phyloP scores from a whole-genome alignment of 305 asterid species.

The Fraxinus nigra region DNA sequence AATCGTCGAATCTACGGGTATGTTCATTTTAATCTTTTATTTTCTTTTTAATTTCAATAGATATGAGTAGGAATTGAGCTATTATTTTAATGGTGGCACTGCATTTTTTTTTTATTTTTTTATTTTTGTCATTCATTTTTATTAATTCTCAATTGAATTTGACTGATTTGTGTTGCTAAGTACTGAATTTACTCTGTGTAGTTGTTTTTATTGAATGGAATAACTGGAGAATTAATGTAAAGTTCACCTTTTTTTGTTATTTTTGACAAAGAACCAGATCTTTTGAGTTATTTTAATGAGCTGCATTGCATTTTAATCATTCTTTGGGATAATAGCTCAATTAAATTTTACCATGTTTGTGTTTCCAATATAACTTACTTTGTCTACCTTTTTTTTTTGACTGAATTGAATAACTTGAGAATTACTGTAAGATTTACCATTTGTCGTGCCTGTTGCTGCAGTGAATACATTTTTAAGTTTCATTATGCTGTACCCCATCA shows the following conservation, averaged over 20 bases:
- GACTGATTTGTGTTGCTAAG: neutral
- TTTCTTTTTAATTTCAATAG: neutral
- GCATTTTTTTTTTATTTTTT: neutral
- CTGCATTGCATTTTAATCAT: neutral
- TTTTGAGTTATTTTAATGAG: neutral
- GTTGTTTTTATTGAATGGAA: neutral
- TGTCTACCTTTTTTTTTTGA: neutral
- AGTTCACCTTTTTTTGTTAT: neutral
- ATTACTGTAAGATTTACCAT: neutral
- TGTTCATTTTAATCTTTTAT: neutral
- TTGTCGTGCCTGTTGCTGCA: neutral
- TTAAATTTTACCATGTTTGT: neutral
- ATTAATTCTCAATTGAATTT: neutral
- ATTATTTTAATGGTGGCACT: neutral
- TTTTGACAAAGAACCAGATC: neutral
- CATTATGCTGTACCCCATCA: neutral
- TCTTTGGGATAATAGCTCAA: neutral
- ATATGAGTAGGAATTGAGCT: neutral
- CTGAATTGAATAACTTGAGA: neutral
- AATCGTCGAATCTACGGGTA: slow-evolving; percentile 87
- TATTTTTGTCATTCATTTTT: neutral
- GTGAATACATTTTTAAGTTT: neutral
- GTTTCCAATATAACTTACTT: neutral
- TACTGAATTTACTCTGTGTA: neutral
- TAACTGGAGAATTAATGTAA: neutral